Base-by-base conservation (phyloP, 2,329 filamentous ascomycete genomes). In the Ramularia collo-cygni region DNA sequence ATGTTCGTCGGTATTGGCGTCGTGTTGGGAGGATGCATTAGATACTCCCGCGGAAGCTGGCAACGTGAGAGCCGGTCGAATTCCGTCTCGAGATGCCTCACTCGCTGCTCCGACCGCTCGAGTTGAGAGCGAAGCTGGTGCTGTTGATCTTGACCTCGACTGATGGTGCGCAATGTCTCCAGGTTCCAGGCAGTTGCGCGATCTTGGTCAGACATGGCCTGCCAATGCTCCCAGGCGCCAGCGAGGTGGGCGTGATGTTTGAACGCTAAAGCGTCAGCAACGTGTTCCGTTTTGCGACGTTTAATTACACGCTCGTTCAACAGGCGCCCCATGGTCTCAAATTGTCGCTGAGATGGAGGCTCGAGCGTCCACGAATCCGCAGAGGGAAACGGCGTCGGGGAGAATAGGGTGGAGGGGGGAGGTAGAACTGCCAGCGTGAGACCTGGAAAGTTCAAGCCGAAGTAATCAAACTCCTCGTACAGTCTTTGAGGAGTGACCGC, bases 401-500 rank as follows among this genome's bases (percentile, higher is more conserved):
- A 83, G 65, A 89, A 90, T 5, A 95, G 71, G 1, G 86, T 92
- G 3, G 85, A 81, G 3, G 89, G 87, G 8, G 85, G 74, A 26
- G 83, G 78, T 1, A 96, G 77, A 50, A 90, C 82, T 48, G 83
- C 85, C 8, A 95, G 75, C 26, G 83, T 87, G 28, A 96, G 74
- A 5, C 84, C 81, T 5, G 89, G 87, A 55, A 95, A 95, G 44
- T 87, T 87, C 59, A 94, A 78, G 4, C 83, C 74, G 45, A 89
- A 77, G 24, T 90, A 83, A 51, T 95, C 85, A 64, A 95, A 93
- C 50, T 90, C 55, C 10, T 56, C 84, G 60, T 79, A 81, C 3
- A 77, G 71, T 13, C 68, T 33, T 17, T 50, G 47, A 17, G 55
- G 43, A 43, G 59, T 52, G 8, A 42, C 21, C 35, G 48, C 51